Conservation (phyloP, 164 flowering plant genomes). For the Magnolia sinica region DNA sequence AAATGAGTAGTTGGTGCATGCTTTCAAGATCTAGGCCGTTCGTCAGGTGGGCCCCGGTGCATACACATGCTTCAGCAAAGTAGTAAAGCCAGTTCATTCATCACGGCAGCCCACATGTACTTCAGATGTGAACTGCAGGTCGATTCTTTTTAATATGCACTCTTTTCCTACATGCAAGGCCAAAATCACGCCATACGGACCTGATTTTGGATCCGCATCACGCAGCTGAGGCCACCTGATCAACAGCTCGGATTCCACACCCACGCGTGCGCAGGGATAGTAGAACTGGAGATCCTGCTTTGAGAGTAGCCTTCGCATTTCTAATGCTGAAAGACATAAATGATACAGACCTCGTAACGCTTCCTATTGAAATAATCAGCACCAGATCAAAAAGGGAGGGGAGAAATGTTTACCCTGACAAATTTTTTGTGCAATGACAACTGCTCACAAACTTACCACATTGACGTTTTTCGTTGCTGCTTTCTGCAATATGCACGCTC, state of each 20-base stretch:
- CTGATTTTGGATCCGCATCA: neutral
- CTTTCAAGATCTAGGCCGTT: neutral
- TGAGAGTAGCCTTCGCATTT: neutral
- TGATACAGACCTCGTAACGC: neutral
- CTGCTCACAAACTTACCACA: slow-evolving; percentile 20
- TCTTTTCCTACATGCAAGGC: neutral
- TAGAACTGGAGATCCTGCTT: no score
- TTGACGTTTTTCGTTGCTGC: slow-evolving; percentile 19
- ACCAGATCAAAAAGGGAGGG: neutral
- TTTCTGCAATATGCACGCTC: slow-evolving; percentile 25
- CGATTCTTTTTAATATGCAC: neutral
- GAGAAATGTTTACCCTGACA: slow-evolving; percentile 33
- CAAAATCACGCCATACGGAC: neutral
- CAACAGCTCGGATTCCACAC: neutral
- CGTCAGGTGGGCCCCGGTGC: neutral
- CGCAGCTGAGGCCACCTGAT: neutral
- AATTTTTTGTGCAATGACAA: slow-evolving; percentile 31
- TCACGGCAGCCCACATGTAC: no score
- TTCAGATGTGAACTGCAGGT: no score
- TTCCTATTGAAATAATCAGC: neutral
- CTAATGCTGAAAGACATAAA: neutral
- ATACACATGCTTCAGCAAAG: no score
- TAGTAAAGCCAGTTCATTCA: no score
- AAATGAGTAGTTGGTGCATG: neutral
- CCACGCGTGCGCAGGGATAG: neutral